These are phyloP conservation scores for Chalciporus pseudorubinellus DNA, from an alignment of 768 basidiomycete genomes.

Conservation along the genomic window DNA sequence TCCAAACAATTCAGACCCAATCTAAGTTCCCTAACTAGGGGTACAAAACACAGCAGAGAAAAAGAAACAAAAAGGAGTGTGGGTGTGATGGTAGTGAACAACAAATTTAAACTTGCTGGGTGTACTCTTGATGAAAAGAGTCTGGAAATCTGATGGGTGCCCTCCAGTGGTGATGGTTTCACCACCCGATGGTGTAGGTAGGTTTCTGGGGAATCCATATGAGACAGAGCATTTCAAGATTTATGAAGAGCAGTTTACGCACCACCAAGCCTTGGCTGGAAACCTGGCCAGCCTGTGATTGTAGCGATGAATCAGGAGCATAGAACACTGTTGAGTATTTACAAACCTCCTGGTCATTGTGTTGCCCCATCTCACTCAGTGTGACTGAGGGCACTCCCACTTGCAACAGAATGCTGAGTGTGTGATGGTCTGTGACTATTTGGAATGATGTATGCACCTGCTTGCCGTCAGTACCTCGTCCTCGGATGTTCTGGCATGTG, in stretches of 20 bases:
- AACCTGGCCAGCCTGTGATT: constrained; percentile 1
- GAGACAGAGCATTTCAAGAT: neutral
- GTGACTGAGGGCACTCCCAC: neutral
- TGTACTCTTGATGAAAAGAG: neutral
- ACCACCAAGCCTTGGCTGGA: constrained; percentile 8
- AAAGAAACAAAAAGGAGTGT: neutral
- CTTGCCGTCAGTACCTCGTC: constrained; percentile 52
- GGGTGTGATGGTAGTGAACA: neutral
- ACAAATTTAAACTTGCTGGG: no score
- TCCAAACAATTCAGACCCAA: no score
- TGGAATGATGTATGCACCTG: constrained; percentile 27
- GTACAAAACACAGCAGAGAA: no score
- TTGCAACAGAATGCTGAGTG: constrained; percentile 7
- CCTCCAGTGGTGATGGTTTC: neutral
- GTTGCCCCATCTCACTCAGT: neutral
- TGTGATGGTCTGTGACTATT: constrained; percentile 16
- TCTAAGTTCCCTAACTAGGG: no score
- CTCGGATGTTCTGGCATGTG: constrained; percentile 53
- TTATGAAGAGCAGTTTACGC: neutral
- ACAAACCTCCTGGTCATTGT: constrained; percentile 11
- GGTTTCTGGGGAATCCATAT: neutral
- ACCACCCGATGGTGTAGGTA: constrained; percentile 12
- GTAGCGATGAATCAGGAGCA: neutral
- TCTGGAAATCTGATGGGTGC: neutral
- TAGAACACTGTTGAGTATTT: neutral